These are phyloP conservation scores for Beauveria sp. DNA, from an alignment of 2,329 filamentous ascomycete species.

Conservation along the genomic window DNA sequence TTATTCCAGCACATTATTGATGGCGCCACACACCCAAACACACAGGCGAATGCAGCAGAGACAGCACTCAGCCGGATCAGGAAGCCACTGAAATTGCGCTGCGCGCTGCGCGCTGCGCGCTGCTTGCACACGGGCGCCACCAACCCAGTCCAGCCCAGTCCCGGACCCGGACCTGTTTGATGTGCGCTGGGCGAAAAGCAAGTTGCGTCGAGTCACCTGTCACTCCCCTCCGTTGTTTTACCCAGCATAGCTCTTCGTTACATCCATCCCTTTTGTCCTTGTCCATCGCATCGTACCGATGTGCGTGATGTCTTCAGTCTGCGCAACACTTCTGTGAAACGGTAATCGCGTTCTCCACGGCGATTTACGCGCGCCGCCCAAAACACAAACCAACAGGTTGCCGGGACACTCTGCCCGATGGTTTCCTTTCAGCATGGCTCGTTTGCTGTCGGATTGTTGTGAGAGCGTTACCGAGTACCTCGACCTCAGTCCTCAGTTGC, in stretches of 20 bases:
- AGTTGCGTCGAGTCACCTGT: background rate
- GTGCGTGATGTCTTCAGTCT: background rate
- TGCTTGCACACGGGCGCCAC: background rate
- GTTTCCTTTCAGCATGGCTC: background rate
- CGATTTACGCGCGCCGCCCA: background rate
- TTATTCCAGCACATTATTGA: background rate
- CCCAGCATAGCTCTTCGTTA: background rate
- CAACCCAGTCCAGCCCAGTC: background rate
- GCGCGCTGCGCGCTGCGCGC: background rate
- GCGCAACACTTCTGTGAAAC: background rate
- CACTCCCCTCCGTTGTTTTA: background rate
- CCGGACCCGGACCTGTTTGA: background rate
- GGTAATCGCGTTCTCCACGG: background rate
- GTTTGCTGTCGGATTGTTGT: constrained; percentile 3
- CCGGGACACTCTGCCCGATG: background rate
- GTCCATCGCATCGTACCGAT: background rate
- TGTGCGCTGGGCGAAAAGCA: constrained; percentile 4
- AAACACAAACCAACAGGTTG: background rate
- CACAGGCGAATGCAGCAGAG: constrained; percentile 5
- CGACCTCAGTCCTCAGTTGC: background rate
- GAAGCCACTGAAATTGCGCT: constrained; percentile 7
- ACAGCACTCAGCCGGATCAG: constrained; percentile 5
- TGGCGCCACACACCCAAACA: background rate
- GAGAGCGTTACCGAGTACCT: background rate
- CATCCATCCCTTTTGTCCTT: background rate